Evolutionary conservation across 345 rosid genomes (phyloP).

Genomic region (Nasturtium officinale): DNA sequence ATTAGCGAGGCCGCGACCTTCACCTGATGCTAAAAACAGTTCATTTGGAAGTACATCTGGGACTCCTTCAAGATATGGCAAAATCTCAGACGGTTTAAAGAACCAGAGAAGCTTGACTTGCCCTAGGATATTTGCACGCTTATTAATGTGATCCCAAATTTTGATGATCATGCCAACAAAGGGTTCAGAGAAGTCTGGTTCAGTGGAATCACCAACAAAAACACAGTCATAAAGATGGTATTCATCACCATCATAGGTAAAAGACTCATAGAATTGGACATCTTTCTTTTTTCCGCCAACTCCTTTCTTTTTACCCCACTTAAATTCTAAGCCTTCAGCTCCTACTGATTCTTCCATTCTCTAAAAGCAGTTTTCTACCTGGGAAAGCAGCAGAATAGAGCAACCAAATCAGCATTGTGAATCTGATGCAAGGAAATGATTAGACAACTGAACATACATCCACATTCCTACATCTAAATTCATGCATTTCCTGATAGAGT

Average conservation of each 20-base stretch:
- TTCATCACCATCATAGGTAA: slow-evolving; percentile 62
- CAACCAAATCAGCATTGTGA: slow-evolving; percentile 4
- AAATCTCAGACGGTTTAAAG: slow-evolving; percentile 68
- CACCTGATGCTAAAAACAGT: slow-evolving; percentile 81
- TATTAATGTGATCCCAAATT: slow-evolving; percentile 66
- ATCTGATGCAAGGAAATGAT: slow-evolving; percentile 12
- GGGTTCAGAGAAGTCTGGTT: slow-evolving; percentile 67
- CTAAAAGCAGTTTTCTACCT: slow-evolving; percentile 20
- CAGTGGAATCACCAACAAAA: slow-evolving; percentile 48
- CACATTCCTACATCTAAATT: background rate
- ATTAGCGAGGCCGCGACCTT: slow-evolving; percentile 72
- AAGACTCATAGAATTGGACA: slow-evolving; percentile 73
- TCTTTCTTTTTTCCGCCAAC: slow-evolving; percentile 64
- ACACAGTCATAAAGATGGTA: slow-evolving; percentile 74
- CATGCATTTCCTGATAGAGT: background rate
- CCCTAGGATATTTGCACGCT: slow-evolving; percentile 13
- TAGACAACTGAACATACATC: slow-evolving; percentile 1
- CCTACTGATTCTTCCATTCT: slow-evolving; percentile 58
- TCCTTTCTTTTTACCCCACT: slow-evolving; percentile 74
- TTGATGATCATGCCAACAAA: slow-evolving; percentile 68
- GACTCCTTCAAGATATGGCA: slow-evolving; percentile 46
- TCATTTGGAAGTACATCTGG: slow-evolving; percentile 55
- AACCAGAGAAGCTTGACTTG: slow-evolving; percentile 81
- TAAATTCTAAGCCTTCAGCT: slow-evolving; percentile 54
- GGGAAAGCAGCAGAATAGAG: background rate